These are phyloP conservation scores for Pascua guehoae DNA, from an alignment of 1,284 basidiomycete genomes.

Conservation along the genomic window DNA sequence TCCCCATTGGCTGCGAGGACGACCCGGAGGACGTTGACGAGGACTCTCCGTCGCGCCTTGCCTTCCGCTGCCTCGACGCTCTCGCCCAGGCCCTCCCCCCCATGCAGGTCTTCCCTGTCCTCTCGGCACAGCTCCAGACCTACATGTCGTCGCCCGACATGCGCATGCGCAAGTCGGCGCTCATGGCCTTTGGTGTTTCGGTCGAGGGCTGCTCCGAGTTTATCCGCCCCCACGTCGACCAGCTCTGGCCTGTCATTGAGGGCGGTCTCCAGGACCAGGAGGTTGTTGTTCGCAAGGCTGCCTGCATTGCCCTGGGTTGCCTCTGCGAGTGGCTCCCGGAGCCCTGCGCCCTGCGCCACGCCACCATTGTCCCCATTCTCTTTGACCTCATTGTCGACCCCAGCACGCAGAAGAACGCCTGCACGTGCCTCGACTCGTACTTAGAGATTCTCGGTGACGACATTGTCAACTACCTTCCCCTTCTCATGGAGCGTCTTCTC, in stretches of 20 bases:
- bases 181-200: constrained; percentile 92
- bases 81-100: constrained; percentile 93
- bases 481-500: constrained; percentile 93
- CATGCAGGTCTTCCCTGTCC: constrained; percentile 91
- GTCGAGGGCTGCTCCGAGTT: constrained; percentile 98
- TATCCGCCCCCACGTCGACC: constrained; percentile 87
- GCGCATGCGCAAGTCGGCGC: constrained; percentile 79
- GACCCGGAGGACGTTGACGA: constrained; percentile 75
- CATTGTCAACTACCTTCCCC: constrained; percentile 80
- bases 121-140: constrained; percentile 73
- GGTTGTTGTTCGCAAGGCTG: constrained; percentile 84
- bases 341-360: constrained; percentile 81
- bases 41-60: constrained; percentile 86
- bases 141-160: constrained; percentile 81
- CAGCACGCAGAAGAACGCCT: constrained; percentile 84
- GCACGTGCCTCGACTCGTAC: constrained; percentile 93
- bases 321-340: constrained; percentile 98
- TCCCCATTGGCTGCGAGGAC: constrained; percentile 89
- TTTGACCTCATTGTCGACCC: constrained; percentile 86
- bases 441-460: constrained; percentile 90
- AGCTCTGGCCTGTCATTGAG: constrained; percentile 95
- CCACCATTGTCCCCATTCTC: constrained; percentile 79
- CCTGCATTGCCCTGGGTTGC: constrained; percentile 92
- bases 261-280: constrained; percentile 81
- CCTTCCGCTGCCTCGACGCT: constrained; percentile 90